Conservation (phyloP, 768 basidiomycete species). For the Cystobasidium tubakii region DNA sequence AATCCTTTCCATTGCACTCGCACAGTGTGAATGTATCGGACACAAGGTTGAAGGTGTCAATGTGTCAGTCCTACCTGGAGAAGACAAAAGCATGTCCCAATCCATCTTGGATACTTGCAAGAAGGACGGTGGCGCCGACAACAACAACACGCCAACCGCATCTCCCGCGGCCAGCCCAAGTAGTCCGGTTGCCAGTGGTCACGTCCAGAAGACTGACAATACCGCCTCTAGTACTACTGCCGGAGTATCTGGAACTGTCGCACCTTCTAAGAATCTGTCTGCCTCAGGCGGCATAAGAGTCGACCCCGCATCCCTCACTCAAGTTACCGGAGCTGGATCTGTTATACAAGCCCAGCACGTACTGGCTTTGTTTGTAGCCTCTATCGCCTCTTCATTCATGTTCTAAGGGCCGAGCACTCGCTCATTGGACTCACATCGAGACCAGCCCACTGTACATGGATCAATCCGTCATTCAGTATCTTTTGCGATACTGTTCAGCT, state of each 20-base stretch:
- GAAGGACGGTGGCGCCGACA: neutral
- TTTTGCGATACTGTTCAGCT: no score
- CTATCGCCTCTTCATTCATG: neutral
- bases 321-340: neutral
- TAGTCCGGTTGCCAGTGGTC: no score
- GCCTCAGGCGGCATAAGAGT: neutral
- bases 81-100: neutral
- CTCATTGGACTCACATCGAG: no score
- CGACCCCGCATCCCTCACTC: neutral
- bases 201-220: no score
- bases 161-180: no score
- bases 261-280: neutral
- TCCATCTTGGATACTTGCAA: neutral
- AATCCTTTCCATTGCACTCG: neutral
- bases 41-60: neutral
- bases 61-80: no score
- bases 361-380: neutral
- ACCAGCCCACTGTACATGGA: no score
- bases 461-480: no score
- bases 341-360: neutral
- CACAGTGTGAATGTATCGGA: neutral
- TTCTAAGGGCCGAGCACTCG: neutral
- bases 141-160: no score
- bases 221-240: no score
- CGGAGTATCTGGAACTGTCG: neutral